Conservation (phyloP, 2,329 filamentous ascomycete genomes). For the Hymenoscyphus scutula region DNA sequence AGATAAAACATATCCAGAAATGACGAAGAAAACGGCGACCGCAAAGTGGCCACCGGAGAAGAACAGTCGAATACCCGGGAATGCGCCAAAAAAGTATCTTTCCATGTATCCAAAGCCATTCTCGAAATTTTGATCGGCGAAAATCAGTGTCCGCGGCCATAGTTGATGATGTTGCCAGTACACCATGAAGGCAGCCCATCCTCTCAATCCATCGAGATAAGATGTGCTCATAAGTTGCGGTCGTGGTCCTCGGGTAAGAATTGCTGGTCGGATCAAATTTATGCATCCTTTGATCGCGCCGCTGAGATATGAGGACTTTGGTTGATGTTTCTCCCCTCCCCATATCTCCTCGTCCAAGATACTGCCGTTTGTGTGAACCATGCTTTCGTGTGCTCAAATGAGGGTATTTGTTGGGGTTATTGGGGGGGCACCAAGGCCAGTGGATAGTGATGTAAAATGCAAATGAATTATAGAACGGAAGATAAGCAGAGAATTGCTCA, state of each 20-base stretch:
- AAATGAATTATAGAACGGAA: background rate
- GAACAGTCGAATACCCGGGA: constrained; percentile 57
- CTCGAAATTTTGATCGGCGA: constrained; percentile 13
- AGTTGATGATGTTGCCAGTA: constrained; percentile 37
- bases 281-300: background rate
- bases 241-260: constrained; percentile 1
- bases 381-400: background rate
- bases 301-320: background rate
- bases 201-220: constrained; percentile 47
- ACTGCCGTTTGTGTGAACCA: background rate
- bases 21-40: constrained; percentile 51
- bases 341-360: constrained; percentile 5
- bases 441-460: background rate
- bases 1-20: constrained; percentile 49
- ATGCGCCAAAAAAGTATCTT: constrained; percentile 38
- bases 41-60: constrained; percentile 57
- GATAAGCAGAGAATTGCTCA: background rate
- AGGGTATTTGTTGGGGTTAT: background rate
- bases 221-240: constrained; percentile 20
- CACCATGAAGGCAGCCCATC: constrained; percentile 45
- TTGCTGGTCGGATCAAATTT: constrained; percentile 4
- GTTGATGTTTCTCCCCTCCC: background rate
- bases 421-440: background rate
- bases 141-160: constrained; percentile 9
- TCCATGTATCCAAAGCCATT: constrained; percentile 15